Conservation (phyloP, 345 rosid species). For the Psidium friedrichsthalianum region DNA sequence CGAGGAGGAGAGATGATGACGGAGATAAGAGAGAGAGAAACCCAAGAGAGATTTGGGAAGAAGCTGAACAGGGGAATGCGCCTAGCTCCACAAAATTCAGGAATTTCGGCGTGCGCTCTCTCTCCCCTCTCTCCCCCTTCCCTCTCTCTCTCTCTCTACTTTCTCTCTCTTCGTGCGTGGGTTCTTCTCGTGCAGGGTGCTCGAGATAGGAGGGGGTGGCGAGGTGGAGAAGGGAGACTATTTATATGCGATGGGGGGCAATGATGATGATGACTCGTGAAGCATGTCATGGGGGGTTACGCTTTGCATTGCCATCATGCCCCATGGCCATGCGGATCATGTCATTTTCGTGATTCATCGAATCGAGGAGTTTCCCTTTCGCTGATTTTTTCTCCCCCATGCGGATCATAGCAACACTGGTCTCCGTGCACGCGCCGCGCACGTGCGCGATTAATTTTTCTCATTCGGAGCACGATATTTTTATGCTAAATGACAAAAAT, state of each 20-base stretch:
- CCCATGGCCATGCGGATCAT: background rate
- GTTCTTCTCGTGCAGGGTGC: background rate
- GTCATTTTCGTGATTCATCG: background rate
- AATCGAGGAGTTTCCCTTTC: background rate
- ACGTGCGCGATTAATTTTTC: too few relatives aligned
- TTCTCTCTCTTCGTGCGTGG: background rate
- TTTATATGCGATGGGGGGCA: background rate
- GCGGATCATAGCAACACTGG: too few relatives aligned
- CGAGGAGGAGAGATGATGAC: background rate
- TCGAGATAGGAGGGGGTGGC: background rate
- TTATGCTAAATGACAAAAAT: too few relatives aligned
- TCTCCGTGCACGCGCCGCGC: too few relatives aligned
- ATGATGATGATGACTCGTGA: background rate
- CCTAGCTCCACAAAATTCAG: background rate
- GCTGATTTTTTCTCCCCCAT: too few relatives aligned
- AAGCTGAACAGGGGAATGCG: background rate
- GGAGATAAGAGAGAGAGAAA: background rate
- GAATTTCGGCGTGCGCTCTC: background rate
- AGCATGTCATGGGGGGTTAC: background rate
- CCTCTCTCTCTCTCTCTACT: background rate
- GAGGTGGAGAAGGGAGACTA: background rate
- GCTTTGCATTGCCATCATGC: background rate
- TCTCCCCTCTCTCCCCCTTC: background rate
- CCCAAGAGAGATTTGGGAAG: background rate
- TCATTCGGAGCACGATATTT: too few relatives aligned